These are phyloP conservation scores for Podospora comata DNA, from an alignment of 495 filamentous ascomycete genomes.

Conservation along the genomic window DNA sequence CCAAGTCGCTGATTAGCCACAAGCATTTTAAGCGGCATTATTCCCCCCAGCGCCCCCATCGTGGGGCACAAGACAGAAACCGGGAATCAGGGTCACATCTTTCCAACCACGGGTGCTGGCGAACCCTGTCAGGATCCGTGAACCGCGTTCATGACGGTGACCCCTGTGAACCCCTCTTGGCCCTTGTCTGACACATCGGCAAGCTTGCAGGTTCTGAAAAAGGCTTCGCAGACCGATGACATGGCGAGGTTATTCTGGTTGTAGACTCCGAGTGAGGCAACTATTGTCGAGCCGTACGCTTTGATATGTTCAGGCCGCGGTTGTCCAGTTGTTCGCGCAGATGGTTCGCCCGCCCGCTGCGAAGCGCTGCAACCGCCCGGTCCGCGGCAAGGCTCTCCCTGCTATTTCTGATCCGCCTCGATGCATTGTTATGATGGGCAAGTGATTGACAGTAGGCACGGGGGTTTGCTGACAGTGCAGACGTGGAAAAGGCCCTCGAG, in stretches of 20 bases:
- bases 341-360: too few species aligned
- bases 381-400: conserved; percentile 8
- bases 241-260: not conserved
- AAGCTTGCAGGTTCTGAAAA: too few species aligned
- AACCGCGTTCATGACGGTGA: conserved; percentile 13
- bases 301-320: not conserved
- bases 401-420: not conserved
- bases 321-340: not conserved
- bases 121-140: conserved; percentile 29
- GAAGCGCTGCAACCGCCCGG: conserved; percentile 7
- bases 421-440: not conserved
- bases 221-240: too few species aligned
- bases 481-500: too few species aligned
- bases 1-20: conserved; percentile 23
- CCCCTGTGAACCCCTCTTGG: conserved; percentile 16
- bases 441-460: not conserved
- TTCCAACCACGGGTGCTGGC: conserved; percentile 33
- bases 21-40: conserved; percentile 27
- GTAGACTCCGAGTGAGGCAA: not conserved
- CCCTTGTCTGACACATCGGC: too few species aligned
- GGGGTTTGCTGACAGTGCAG: not conserved
- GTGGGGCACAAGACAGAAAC: conserved; percentile 32
- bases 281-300: conserved; percentile 4
- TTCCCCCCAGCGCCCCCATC: conserved; percentile 16
- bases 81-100: conserved; percentile 39